Evolutionary conservation across 768 basidiomycete species (phyloP).

Genomic region (Amanita polypyramis): DNA sequence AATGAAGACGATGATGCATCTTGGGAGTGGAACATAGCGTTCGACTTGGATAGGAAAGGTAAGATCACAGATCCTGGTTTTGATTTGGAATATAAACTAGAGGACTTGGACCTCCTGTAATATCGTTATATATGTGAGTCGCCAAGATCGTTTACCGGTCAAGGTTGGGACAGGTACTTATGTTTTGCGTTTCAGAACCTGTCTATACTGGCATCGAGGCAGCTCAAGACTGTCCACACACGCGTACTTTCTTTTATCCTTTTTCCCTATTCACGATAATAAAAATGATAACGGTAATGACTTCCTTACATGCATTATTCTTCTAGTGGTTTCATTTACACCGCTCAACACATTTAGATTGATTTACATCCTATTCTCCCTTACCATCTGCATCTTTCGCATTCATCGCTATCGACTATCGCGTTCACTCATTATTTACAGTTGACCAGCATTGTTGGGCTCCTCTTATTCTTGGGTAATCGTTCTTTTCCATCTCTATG

Average conservation of each 20-base stretch:
- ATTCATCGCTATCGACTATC: not conserved
- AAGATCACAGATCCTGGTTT: constrained; percentile 1
- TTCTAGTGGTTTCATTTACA: not conserved
- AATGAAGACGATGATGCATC: not conserved
- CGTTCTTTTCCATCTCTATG: not conserved
- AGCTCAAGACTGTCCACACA: not conserved
- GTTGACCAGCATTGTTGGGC: not conserved
- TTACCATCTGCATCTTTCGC: not conserved
- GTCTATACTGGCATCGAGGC: not conserved
- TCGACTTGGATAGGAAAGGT: not conserved
- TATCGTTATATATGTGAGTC: constrained; percentile 5
- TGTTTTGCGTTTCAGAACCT: not conserved
- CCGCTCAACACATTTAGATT: not conserved
- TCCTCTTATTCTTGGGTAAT: constrained; percentile 7
- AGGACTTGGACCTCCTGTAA: not conserved
- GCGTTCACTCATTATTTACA: not conserved
- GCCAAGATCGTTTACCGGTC: too few relatives aligned
- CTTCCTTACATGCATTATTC: not conserved
- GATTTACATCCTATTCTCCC: not conserved
- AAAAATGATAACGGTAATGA: not conserved
- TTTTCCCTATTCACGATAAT: not conserved
- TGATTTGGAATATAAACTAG: not conserved
- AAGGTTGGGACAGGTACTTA: too few relatives aligned
- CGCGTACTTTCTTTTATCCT: not conserved
- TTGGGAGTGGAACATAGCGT: not conserved